Evolutionary conservation across 208 protist species (phyloP).

Genomic region (Acanthamoeba royreba): DNA sequence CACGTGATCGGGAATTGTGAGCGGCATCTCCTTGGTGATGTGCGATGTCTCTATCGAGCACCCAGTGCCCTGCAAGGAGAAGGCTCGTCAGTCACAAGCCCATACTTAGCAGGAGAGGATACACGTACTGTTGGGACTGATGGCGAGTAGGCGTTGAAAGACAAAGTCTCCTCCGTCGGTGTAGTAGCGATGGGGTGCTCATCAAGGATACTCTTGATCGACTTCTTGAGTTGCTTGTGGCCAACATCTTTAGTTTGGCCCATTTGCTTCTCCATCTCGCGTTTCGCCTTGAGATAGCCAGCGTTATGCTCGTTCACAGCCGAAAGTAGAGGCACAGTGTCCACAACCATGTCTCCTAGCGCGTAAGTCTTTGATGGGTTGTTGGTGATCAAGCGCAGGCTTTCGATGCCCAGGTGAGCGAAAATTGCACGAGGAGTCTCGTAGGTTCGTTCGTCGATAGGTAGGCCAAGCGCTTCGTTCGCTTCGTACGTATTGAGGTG

Average conservation of each 20-base stretch:
- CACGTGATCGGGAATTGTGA: background rate
- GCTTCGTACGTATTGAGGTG: background rate
- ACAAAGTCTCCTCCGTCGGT: too few relatives aligned
- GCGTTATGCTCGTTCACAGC: slow-evolving; percentile 45
- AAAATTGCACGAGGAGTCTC: slow-evolving; percentile 23
- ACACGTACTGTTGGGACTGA: too few relatives aligned
- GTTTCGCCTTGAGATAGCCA: slow-evolving; percentile 45
- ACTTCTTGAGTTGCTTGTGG: background rate
- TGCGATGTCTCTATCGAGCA: background rate
- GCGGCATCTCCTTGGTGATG: slow-evolving; percentile 3
- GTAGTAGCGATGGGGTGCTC: background rate
- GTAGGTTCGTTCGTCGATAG: slow-evolving; percentile 26
- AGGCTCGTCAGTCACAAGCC: too few relatives aligned
- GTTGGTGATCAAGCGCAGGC: slow-evolving; percentile 49
- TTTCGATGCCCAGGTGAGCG: background rate
- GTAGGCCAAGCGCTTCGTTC: slow-evolving; percentile 37
- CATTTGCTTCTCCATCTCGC: background rate
- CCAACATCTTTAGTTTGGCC: background rate
- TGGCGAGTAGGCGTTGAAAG: background rate
- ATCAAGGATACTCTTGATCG: background rate
- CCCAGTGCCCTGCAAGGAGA: background rate
- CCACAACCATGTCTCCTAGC: background rate
- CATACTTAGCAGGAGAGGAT: too few relatives aligned
- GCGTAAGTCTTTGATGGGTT: background rate
- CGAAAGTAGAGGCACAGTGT: slow-evolving; percentile 30